These are phyloP conservation scores for Epichloe hybrida DNA, from an alignment of 2,329 filamentous ascomycete species.

Conservation along the genomic window DNA sequence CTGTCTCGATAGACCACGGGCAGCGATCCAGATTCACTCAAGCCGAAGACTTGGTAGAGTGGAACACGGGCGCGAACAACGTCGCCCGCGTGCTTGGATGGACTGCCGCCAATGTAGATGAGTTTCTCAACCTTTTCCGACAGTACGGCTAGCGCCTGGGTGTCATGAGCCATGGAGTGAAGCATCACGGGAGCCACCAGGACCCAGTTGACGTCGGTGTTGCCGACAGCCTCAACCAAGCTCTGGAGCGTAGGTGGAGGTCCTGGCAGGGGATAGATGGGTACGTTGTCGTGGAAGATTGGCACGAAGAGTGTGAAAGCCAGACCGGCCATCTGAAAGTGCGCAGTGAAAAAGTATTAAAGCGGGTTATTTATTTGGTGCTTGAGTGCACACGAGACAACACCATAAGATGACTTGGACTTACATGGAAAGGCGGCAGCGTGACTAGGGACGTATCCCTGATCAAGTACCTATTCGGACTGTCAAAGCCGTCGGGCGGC, in stretches of 20 bases:
- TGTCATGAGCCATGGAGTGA: not conserved
- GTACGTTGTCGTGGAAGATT: not conserved
- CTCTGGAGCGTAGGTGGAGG: conserved; percentile 3
- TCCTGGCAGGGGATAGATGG: conserved; percentile 1
- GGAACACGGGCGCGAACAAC: not conserved
- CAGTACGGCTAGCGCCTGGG: not conserved
- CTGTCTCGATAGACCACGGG: conserved; percentile 1
- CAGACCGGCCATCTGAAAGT: conserved; percentile 1
- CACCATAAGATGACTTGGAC: not conserved
- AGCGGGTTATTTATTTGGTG: too few relatives aligned
- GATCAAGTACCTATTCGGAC: not conserved
- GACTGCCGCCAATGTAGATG: not conserved
- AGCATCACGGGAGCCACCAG: conserved; percentile 1
- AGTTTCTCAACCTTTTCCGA: not conserved
- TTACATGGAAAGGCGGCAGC: conserved; percentile 1
- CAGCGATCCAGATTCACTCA: conserved; percentile 2
- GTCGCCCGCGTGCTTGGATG: not conserved
- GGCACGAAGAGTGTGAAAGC: conserved; percentile 2
- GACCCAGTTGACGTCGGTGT: conserved; percentile 1
- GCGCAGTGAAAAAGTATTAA: too few relatives aligned
- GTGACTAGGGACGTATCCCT: not conserved
- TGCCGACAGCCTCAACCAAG: conserved; percentile 5
- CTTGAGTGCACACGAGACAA: too few relatives aligned
- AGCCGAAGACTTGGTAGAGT: conserved; percentile 1
- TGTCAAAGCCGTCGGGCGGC: conserved; percentile 1